Evolutionary conservation across 2,329 filamentous ascomycete genomes (phyloP).

Genomic region (Mycosphaerella sp.): DNA sequence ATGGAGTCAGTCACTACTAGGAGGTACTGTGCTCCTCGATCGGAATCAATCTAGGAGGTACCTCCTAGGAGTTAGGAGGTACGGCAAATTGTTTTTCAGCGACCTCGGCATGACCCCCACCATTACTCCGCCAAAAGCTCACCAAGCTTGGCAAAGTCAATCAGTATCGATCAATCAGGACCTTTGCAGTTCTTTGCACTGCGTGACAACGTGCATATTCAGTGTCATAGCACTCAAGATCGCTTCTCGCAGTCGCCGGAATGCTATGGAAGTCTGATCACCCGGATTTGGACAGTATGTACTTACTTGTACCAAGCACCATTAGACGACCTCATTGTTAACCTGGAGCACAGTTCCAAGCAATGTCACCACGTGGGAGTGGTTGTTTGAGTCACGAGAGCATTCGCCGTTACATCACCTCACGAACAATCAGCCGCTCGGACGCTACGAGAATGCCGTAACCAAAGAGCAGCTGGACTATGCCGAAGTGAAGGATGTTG

Average conservation of each 20-base stretch:
- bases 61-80: no score
- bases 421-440: slow-evolving; percentile 31
- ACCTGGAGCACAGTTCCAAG: slow-evolving; percentile 42
- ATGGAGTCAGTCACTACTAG: no score
- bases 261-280: slow-evolving; percentile 35
- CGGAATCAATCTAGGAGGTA: neutral
- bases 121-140: neutral
- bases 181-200: neutral
- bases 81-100: neutral
- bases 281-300: slow-evolving; percentile 38
- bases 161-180: neutral
- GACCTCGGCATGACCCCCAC: slow-evolving; percentile 5
- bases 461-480: slow-evolving; percentile 54
- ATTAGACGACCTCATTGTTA: neutral
- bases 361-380: slow-evolving; percentile 52
- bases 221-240: neutral
- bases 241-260: neutral
- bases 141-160: neutral
- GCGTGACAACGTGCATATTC: neutral
- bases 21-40: neutral
- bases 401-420: slow-evolving; percentile 43
- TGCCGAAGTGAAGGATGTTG: slow-evolving; percentile 49
- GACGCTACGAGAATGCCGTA: slow-evolving; percentile 51
- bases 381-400: slow-evolving; percentile 50
- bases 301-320: neutral